Conservation (phyloP, 352 stramenopile species). For the Phytophthora pisi region DNA sequence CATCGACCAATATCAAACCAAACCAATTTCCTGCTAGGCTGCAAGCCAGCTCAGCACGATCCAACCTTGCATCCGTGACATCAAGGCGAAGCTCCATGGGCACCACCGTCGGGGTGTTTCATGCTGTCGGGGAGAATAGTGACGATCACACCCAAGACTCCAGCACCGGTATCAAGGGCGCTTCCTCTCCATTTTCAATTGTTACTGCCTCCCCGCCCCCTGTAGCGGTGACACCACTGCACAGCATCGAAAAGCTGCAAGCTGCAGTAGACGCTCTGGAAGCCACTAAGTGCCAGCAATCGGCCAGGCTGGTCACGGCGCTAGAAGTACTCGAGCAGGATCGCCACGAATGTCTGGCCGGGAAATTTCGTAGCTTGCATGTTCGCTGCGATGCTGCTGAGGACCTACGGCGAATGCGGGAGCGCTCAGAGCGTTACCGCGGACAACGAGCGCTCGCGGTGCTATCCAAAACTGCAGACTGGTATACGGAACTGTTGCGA, state of each 20-base stretch:
- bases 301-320: constrained; percentile 41
- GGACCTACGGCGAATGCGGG: constrained; percentile 62
- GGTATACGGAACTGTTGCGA: constrained; percentile 62
- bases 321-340: constrained; percentile 56
- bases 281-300: constrained; percentile 44
- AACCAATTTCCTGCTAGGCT: constrained; percentile 7
- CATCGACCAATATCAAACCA: constrained; percentile 14
- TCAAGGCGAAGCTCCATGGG: constrained; percentile 13
- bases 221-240: constrained; percentile 16
- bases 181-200: constrained; percentile 11
- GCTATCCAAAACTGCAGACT: constrained; percentile 40
- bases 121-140: not conserved
- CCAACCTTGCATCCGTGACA: constrained; percentile 14
- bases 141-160: not conserved
- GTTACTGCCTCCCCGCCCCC: not conserved
- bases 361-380: constrained; percentile 57
- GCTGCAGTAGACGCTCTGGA: constrained; percentile 52
- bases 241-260: constrained; percentile 70
- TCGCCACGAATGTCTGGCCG: constrained; percentile 54
- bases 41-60: constrained; percentile 6
- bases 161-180: constrained; percentile 4
- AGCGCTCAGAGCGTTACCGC: constrained; percentile 48
- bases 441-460: constrained; percentile 37
- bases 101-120: not conserved
- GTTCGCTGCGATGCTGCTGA: constrained; percentile 41